Conservation (phyloP, 2,329 filamentous ascomycete species). For the Beauveria sp. region DNA sequence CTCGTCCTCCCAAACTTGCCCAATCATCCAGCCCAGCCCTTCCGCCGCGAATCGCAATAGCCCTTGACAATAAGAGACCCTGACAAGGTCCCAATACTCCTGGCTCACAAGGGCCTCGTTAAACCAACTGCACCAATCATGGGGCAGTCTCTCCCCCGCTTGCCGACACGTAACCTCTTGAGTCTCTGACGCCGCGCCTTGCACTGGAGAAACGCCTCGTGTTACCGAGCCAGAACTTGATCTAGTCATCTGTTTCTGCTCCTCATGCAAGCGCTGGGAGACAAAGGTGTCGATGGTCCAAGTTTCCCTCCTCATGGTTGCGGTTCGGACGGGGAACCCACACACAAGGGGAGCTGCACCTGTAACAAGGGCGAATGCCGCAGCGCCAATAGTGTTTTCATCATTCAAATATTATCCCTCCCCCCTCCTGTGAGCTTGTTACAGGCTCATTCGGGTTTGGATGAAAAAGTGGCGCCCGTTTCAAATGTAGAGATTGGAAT, state of each 20-base stretch:
- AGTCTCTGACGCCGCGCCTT: background rate
- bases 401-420: no score
- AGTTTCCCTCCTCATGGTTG: background rate
- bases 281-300: background rate
- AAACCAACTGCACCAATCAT: no score
- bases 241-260: background rate
- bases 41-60: background rate
- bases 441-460: background rate
- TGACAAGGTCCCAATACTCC: no score
- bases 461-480: constrained; percentile 7
- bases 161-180: background rate
- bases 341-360: background rate
- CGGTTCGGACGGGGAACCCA: background rate
- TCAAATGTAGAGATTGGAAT: constrained; percentile 5
- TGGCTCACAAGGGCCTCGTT: no score
- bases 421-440: background rate
- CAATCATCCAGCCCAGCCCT: background rate
- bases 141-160: no score
- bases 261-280: background rate
- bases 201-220: constrained; percentile 3
- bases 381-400: background rate
- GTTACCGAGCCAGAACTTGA: background rate
- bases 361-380: background rate
- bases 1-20: background rate
- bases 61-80: no score